Conservation (phyloP, 2,329 filamentous ascomycete species). For the Pseudogymnoascus sp. region DNA sequence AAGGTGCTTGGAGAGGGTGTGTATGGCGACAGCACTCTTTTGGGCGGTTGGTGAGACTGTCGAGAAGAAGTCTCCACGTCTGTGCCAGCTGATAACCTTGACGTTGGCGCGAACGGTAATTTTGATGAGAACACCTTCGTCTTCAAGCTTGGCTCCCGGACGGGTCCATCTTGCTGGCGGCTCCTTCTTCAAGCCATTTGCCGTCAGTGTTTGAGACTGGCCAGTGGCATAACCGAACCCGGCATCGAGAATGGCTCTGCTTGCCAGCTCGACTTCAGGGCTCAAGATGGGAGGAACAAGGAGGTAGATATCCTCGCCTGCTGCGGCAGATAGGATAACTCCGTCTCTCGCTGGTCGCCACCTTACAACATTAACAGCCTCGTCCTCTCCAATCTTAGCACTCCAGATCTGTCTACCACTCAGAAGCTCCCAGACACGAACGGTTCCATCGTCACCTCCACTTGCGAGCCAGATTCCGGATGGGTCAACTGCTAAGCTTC, state of each 20-base stretch:
- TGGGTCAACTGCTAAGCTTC: constrained; percentile 78
- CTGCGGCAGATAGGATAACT: constrained; percentile 73
- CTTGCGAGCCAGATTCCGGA: constrained; percentile 80
- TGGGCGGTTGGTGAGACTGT: constrained; percentile 79
- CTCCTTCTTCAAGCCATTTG: constrained; percentile 59
- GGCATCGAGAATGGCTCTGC: constrained; percentile 69
- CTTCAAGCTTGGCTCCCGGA: constrained; percentile 65
- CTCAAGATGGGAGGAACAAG: constrained; percentile 68
- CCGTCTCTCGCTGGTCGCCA: constrained; percentile 84
- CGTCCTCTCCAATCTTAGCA: constrained; percentile 67
- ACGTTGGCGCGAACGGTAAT: constrained; percentile 72
- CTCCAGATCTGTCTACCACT: constrained; percentile 86
- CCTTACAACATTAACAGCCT: constrained; percentile 74
- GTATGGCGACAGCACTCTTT: constrained; percentile 78
- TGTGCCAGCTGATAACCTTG: constrained; percentile 90
- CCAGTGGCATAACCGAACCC: constrained; percentile 91
- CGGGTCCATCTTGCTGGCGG: constrained; percentile 77
- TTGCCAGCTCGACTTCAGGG: constrained; percentile 65
- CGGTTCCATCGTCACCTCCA: constrained; percentile 88
- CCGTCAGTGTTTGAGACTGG: constrained; percentile 45
- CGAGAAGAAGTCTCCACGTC: constrained; percentile 87
- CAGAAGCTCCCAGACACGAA: constrained; percentile 80
- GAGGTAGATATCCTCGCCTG: constrained; percentile 79
- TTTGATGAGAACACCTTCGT: constrained; percentile 71
- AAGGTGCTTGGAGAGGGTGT: constrained; percentile 89